Base-by-base conservation (phyloP, 2,329 filamentous ascomycete genomes). In the Aspergillus ochraceoroseus region DNA sequence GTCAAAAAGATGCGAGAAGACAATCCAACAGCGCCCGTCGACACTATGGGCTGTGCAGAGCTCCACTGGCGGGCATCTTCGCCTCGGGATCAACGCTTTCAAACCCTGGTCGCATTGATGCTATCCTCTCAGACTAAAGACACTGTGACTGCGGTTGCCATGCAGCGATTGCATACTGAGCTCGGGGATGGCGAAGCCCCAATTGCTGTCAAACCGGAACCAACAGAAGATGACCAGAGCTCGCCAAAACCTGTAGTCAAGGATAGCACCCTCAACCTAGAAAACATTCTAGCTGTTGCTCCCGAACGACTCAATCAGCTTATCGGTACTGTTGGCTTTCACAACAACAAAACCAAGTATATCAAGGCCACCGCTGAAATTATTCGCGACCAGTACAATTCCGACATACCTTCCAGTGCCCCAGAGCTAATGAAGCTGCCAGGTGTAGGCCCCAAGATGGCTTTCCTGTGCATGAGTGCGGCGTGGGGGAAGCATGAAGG, bases 391-490 rank as follows among this genome's bases (percentile, higher is more conserved):
- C 63, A 79, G 38, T 86, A 78, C 65, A 61, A 70, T 44, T 79
- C 79, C 36, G 89, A 95, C 57, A 92, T 95, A 40, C 89, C 89
- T 1, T 73, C 82, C 47, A 85, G 83, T 0, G 79, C 90, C 36
- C 75, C 81, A 47, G 87, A 83, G 0, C 73, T 95, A 13, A 81
- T 82, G 36, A 77, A 79, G 1, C 74, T 95, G 0, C 88, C 88
- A 0, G 89, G 89, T 4, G 89, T 95, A 1, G 89, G 89, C 0
- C 89, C 89, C 19, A 95, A 95, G 68, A 95, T 95, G 89, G 88
- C 83, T 8, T 89, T 92, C 62, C 76, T 95, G 14, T 90, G 85
- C 61, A 78, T 95, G 70, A 83, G 82, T 32, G 83, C 83, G 0
- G 86, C 83, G 57, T 75, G 83, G 83, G 79, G 79, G 2, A 70